A percentile compares a stretch with the other conserved stretches of the same genome.
phyloP scores from a whole-genome alignment of 2,329 filamentous ascomycete species.

The Periconia digitata region DNA sequence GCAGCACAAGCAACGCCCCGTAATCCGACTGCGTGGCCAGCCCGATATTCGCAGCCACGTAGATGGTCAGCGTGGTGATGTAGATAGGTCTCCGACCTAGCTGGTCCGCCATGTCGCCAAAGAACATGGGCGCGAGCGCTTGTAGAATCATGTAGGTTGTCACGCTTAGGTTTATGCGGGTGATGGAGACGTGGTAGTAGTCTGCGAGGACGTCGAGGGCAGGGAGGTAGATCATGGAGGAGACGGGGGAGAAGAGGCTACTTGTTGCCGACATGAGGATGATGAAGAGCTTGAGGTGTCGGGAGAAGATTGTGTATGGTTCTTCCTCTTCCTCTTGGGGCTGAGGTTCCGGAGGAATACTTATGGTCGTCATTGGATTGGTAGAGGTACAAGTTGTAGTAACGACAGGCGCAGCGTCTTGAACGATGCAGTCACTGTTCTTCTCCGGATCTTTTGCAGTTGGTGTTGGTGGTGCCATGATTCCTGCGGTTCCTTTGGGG shows the following conservation, averaged over 20 bases:
- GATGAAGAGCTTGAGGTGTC: background rate
- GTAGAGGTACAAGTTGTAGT: no score
- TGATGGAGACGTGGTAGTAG: slow-evolving; percentile 1
- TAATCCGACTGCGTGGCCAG: slow-evolving; percentile 39
- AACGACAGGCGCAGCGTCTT: no score
- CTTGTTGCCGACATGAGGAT: background rate
- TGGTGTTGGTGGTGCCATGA: no score
- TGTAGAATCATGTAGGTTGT: slow-evolving; percentile 2
- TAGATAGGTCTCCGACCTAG: slow-evolving; percentile 52
- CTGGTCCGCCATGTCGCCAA: slow-evolving; percentile 40
- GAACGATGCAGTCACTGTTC: no score
- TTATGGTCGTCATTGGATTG: no score
- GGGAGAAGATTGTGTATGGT: background rate
- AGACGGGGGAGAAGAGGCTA: background rate
- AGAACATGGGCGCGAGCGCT: slow-evolving; percentile 3
- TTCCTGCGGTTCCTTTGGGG: no score
- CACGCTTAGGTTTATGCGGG: slow-evolving; percentile 3
- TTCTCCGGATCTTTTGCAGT: no score
- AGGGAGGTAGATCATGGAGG: slow-evolving; percentile 5
- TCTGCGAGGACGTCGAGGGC: slow-evolving; percentile 1
- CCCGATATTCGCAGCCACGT: slow-evolving; percentile 36
- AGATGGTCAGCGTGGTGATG: slow-evolving; percentile 34
- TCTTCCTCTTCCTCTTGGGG: no score
- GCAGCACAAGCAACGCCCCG: slow-evolving; percentile 58
- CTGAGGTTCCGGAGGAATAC: no score